These are phyloP conservation scores for Fusarium continuum DNA, from an alignment of 2,329 filamentous ascomycete species.

Conservation along the genomic window DNA sequence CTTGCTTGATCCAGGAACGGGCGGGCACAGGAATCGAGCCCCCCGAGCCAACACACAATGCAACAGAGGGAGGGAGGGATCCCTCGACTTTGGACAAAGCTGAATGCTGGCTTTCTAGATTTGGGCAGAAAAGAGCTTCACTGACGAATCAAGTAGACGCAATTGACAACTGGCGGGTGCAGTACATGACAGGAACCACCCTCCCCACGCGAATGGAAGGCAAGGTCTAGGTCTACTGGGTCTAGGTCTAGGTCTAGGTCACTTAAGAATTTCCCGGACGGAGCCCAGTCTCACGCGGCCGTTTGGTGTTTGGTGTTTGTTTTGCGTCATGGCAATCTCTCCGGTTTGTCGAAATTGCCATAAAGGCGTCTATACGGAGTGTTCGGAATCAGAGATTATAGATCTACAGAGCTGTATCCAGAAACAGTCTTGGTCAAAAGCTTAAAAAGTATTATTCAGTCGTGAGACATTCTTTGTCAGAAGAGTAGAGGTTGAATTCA, in stretches of 20 bases:
- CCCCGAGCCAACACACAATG: background rate
- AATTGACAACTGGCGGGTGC: constrained; percentile 24
- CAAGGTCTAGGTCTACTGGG: background rate
- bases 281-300: constrained; percentile 17
- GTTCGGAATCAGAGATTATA: background rate
- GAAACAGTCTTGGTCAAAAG: background rate
- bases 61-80: background rate
- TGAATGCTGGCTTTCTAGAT: background rate
- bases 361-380: background rate
- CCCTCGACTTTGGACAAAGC: background rate
- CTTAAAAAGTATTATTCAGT: too few relatives aligned
- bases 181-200: background rate
- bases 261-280: background rate
- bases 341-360: background rate
- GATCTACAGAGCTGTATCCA: background rate
- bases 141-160: constrained; percentile 25
- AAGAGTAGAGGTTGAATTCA: constrained; percentile 18
- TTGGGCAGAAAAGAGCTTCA: background rate
- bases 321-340: constrained; percentile 1
- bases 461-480: too few relatives aligned
- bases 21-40: constrained; percentile 9
- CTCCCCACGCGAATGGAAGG: background rate
- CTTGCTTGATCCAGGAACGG: constrained; percentile 11
- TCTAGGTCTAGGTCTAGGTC: constrained; percentile 14
- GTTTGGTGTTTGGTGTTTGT: too few relatives aligned